Percentiles rank a stretch among this genome's conserved stretches.
These are phyloP conservation scores for Citrus trifoliata DNA, from an alignment of 345 rosid species.

Conservation along the genomic window DNA sequence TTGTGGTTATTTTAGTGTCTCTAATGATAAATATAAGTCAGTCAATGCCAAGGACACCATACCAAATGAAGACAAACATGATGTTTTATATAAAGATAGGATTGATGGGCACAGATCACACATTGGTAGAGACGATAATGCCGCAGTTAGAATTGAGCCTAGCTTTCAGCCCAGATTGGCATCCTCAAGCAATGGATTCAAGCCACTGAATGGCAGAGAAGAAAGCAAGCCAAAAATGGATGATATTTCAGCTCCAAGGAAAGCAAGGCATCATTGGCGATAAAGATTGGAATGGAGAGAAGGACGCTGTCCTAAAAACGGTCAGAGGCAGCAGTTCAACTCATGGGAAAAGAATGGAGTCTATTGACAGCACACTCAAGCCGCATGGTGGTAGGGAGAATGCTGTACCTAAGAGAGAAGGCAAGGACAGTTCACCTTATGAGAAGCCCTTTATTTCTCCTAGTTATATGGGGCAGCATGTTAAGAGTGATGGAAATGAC, in stretches of 20 bases:
- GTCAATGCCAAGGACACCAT: conserved; percentile 28
- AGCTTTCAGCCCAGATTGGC: conserved; percentile 31
- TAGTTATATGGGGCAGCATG: conserved; percentile 15
- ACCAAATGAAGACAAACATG: conserved; percentile 25
- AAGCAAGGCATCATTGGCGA: conserved; percentile 34
- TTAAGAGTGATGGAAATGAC: conserved; percentile 28
- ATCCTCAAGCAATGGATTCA: conserved; percentile 26
- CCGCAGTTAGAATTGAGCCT: conserved; percentile 22
- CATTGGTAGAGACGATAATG: conserved; percentile 28
- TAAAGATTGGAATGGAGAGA: conserved; percentile 33
- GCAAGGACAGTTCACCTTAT: conserved; percentile 13
- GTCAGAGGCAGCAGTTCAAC: conserved; percentile 48
- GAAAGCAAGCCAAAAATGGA: conserved; percentile 28
- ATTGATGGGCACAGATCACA: conserved; percentile 26
- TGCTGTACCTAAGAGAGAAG: conserved; percentile 30
- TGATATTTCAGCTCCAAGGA: conserved; percentile 22
- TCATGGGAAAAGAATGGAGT: conserved; percentile 31
- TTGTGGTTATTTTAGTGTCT: conserved; percentile 22
- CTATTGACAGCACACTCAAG: conserved; percentile 24
- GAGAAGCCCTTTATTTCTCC: conserved; percentile 29
- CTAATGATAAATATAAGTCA: conserved; percentile 32
- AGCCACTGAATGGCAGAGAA: conserved; percentile 22
- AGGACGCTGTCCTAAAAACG: conserved; percentile 35
- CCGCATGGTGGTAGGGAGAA: conserved; percentile 37
- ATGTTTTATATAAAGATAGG: conserved; percentile 27